These are phyloP conservation scores for Leptographium radiaticola DNA, from an alignment of 2,329 filamentous ascomycete genomes.

Conservation along the genomic window DNA sequence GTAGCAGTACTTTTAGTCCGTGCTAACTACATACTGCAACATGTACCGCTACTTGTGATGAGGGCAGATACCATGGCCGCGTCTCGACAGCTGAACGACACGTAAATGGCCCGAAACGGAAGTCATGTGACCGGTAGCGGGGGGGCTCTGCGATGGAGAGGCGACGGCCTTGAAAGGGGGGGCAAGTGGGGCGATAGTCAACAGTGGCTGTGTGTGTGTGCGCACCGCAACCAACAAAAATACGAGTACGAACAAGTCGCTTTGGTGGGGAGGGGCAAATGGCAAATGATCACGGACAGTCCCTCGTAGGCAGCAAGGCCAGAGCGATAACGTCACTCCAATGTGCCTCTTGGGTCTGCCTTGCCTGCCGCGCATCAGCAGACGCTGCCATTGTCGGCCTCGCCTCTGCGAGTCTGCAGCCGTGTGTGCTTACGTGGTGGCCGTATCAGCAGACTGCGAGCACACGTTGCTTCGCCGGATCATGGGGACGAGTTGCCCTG, in stretches of 20 bases:
- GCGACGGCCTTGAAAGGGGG: not conserved
- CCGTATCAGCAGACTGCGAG: too few relatives aligned
- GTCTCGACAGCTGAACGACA: not conserved
- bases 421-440: too few relatives aligned
- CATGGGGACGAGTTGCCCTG: too few relatives aligned
- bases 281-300: not conserved
- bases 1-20: not conserved
- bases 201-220: not conserved
- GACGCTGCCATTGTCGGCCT: not conserved
- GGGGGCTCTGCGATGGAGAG: not conserved
- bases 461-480: too few relatives aligned
- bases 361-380: not conserved
- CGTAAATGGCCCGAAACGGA: not conserved
- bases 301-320: not conserved
- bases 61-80: not conserved
- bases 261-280: not conserved
- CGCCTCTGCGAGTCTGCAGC: too few relatives aligned
- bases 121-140: not conserved
- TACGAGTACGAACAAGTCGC: too few relatives aligned
- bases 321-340: not conserved
- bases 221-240: not conserved
- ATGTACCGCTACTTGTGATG: not conserved
- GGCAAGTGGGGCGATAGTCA: not conserved
- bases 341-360: not conserved
- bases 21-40: not conserved